A percentile compares a stretch with the other conserved stretches of the same genome.
Conservation (phyloP, 495 filamentous ascomycete species). For the Penicillium herquei region DNA sequence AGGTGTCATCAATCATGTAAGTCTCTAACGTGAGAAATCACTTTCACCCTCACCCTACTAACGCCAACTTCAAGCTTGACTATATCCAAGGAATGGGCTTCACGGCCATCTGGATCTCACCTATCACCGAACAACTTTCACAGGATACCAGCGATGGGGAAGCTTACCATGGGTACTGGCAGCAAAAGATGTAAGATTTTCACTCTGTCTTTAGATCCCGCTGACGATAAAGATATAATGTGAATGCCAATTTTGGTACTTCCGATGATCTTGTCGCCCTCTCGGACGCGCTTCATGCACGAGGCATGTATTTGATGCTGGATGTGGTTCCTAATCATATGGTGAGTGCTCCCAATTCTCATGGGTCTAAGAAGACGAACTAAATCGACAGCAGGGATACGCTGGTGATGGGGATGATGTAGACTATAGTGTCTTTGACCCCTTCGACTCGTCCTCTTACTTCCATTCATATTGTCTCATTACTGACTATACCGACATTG, state of each 20-base stretch:
- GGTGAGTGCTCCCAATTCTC: constrained; percentile 40
- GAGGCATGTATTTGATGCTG: constrained; percentile 76
- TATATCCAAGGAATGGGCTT: constrained; percentile 75
- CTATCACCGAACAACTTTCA: constrained; percentile 56
- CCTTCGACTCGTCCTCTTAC: constrained; percentile 62
- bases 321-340: constrained; percentile 80
- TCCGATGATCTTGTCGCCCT: constrained; percentile 60
- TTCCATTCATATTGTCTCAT: constrained; percentile 70
- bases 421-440: constrained; percentile 61
- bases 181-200: constrained; percentile 53
- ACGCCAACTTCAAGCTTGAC: constrained; percentile 30
- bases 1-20: constrained; percentile 67
- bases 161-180: constrained; percentile 78
- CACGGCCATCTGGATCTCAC: constrained; percentile 80
- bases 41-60: background rate
- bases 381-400: constrained; percentile 56
- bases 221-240: constrained; percentile 39
- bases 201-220: too few relatives aligned
- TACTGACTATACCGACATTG: constrained; percentile 58
- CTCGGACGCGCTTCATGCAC: constrained; percentile 55
- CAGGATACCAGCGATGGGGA: constrained; percentile 50
- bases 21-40: constrained; percentile 4
- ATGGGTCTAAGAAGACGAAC: constrained; percentile 42
- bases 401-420: constrained; percentile 53
- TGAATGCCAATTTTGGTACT: constrained; percentile 67